Base-by-base conservation (phyloP, 2,329 filamentous ascomycete species). In the Teratosphaeriaceae sp. region DNA sequence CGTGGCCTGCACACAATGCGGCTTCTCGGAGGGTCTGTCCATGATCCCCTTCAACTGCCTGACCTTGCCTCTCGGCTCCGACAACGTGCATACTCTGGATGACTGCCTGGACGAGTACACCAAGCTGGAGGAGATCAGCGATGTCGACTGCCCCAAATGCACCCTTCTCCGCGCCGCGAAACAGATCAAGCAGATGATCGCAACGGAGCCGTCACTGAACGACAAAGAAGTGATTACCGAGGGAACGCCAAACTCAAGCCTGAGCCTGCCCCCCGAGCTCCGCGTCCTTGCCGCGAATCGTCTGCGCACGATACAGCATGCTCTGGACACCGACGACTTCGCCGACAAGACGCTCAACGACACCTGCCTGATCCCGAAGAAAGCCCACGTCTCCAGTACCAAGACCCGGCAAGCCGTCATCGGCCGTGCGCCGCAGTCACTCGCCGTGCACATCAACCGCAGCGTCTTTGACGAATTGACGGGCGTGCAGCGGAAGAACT, bases 1-100 rank as follows among this genome's bases (percentile, higher is more conserved):
- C 29, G 88, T 97, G 1, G 85, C 86, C 0, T 98, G 92, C 62
- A 82, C 85, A 43, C 73, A 74, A 35, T 98, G 92, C 60, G 87
- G 88, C 6, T 84, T 85, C 65, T 88, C 87, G 0, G 88, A 95
- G 55, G 89, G 89, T 1, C 73, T 96, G 12, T 88, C 85, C 1
- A 79, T 97, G 67, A 94, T 88, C 16, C 88, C 88, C 0, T 97
- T 97, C 72, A 96, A 92, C 59, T 96, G 88, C 58, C 70, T 97
- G 36, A 96, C 90, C 0, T 77, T 97, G 0, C 88, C 84, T 1
- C 77, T 97, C 2, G 86, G 85, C 1, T 67, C 74, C 4, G 73
- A 75, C 37, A 74, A 72, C 50, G 70, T 75, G 15, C 86, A 89
- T 57, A 78, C 88, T 47, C 67, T 97, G 0, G 80, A 81, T 44